These are phyloP conservation scores for Camptophora hylomeconis DNA, from an alignment of 2,329 filamentous ascomycete genomes.

Conservation along the genomic window DNA sequence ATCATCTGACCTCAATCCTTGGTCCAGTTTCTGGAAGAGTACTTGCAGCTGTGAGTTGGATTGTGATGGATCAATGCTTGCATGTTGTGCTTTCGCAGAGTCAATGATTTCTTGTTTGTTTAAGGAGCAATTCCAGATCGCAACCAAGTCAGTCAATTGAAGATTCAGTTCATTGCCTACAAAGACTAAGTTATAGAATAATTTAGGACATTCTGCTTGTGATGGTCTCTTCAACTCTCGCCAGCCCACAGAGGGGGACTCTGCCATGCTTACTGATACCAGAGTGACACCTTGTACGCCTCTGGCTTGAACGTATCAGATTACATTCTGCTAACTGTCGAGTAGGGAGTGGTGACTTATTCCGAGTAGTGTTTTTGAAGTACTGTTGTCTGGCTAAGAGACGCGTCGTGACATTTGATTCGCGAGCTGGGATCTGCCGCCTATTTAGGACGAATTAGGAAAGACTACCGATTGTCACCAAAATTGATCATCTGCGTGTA, in stretches of 20 bases:
- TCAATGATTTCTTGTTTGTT: conserved; percentile 32
- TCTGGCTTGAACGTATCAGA: too few species aligned
- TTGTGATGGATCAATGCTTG: conserved; percentile 48
- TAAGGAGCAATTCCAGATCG: conserved; percentile 43
- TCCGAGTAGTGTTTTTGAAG: too few species aligned
- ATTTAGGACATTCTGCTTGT: conserved; percentile 20
- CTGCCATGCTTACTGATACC: conserved; percentile 23
- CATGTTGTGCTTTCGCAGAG: conserved; percentile 34
- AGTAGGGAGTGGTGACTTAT: too few species aligned
- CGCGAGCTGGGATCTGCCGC: too few species aligned
- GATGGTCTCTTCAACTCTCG: conserved; percentile 21
- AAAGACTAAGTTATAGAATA: conserved; percentile 26
- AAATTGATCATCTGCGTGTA: too few species aligned
- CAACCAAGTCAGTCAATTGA: conserved; percentile 44
- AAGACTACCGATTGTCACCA: too few species aligned
- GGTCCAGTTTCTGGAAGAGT: conserved; percentile 41
- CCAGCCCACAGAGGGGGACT: conserved; percentile 19
- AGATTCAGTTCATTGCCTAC: conserved; percentile 34
- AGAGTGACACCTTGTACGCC: too few species aligned
- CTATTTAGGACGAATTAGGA: too few species aligned
- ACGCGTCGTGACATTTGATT: too few species aligned
- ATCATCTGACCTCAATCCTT: conserved; percentile 29
- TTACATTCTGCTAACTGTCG: too few species aligned
- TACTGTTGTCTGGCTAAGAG: too few species aligned
- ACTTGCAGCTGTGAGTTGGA: conserved; percentile 42